These are phyloP conservation scores for Podila clonocystis DNA, from an alignment of 192 early-diverging fungal genomes.

Conservation along the genomic window DNA sequence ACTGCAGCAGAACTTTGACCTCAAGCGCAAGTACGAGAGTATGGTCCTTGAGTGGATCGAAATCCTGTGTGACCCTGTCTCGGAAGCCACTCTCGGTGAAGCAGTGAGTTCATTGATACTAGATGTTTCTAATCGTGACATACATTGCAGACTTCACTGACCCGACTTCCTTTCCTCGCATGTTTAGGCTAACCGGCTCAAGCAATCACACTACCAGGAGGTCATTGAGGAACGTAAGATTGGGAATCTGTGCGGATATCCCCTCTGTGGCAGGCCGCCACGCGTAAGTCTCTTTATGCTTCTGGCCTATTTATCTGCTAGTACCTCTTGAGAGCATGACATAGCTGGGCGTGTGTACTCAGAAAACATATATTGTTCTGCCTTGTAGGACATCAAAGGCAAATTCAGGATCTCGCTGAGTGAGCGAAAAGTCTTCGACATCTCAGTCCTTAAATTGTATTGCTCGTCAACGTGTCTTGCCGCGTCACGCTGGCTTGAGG, in stretches of 20 bases:
- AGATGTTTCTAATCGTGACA: too few species aligned
- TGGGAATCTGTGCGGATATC: constrained; percentile 82
- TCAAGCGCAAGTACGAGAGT: constrained; percentile 41
- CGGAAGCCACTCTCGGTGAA: constrained; percentile 44
- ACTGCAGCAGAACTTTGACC: constrained; percentile 39
- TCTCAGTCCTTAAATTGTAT: constrained; percentile 69
- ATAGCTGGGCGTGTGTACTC: background rate
- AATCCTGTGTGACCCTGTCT: constrained; percentile 57
- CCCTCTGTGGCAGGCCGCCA: constrained; percentile 70
- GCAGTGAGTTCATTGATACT: constrained; percentile 36
- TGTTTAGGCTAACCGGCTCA: constrained; percentile 67
- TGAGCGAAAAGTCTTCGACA: constrained; percentile 83
- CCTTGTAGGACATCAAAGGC: constrained; percentile 57
- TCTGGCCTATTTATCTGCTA: background rate
- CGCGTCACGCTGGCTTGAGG: constrained; percentile 71
- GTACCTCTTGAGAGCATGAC: background rate
- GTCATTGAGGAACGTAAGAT: constrained; percentile 79
- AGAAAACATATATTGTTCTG: background rate
- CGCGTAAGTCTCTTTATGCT: constrained; percentile 34
- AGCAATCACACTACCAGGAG: constrained; percentile 72
- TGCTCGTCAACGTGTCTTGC: constrained; percentile 80
- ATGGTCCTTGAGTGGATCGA: constrained; percentile 60
- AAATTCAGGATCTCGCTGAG: constrained; percentile 75
- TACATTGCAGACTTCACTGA: too few species aligned
- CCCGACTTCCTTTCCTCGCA: background rate